Evolutionary conservation across 306 rosid genomes (phyloP).

Genomic region (Malus sieversii): DNA sequence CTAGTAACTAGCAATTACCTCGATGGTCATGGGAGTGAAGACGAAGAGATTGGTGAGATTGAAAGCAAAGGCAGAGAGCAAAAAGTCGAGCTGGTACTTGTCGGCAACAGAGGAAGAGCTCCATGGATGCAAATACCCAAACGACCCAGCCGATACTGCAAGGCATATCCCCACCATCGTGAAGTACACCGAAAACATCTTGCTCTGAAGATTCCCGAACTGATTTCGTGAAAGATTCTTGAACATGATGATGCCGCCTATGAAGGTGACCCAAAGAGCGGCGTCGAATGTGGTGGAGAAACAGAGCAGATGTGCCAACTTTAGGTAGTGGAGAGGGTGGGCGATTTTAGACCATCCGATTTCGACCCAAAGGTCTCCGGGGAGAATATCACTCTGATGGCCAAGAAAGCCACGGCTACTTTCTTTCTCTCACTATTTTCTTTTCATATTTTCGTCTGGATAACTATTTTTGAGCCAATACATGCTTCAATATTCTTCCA

Average conservation of each 20-base stretch:
- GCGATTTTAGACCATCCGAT: slow-evolving; percentile 37
- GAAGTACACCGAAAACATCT: slow-evolving; percentile 98
- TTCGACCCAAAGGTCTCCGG: slow-evolving; percentile 81
- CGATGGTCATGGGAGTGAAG: slow-evolving; percentile 92
- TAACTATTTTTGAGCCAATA: no score
- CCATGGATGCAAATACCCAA: slow-evolving; percentile 92
- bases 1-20: slow-evolving; percentile 34
- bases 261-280: slow-evolving; percentile 92
- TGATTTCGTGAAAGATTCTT: slow-evolving; percentile 96
- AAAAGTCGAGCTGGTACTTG: slow-evolving; percentile 87
- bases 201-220: slow-evolving; percentile 94
- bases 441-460: no score
- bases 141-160: slow-evolving; percentile 63
- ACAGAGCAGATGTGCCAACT: slow-evolving; percentile 78
- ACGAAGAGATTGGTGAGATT: slow-evolving; percentile 78
- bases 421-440: no score
- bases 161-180: slow-evolving; percentile 66
- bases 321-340: slow-evolving; percentile 55
- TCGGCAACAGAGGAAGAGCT: slow-evolving; percentile 61
- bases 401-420: slow-evolving; percentile 64
- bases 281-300: slow-evolving; percentile 91
- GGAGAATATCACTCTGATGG: slow-evolving; percentile 81
- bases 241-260: slow-evolving; percentile 97
- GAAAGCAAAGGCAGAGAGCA: slow-evolving; percentile 78
- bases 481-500: no score